phyloP scores from a whole-genome alignment of 2,329 filamentous ascomycete species.

The Ilyonectria mors-panacis region DNA sequence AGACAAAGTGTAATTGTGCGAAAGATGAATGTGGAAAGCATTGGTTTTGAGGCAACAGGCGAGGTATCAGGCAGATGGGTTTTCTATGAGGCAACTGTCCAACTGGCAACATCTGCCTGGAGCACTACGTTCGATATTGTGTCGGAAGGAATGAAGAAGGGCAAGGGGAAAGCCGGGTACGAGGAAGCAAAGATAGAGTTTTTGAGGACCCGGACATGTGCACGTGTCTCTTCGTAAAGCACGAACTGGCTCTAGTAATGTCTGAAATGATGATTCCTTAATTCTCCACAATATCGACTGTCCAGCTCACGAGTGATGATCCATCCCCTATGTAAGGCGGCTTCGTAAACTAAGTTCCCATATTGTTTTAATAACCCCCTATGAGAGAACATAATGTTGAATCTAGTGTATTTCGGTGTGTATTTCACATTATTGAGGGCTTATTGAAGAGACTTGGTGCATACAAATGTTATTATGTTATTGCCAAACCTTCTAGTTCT shows the following conservation, averaged over 20 bases:
- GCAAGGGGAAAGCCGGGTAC: neutral
- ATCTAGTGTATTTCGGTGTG: no score
- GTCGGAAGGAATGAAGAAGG: constrained; percentile 10
- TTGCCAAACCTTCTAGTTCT: no score
- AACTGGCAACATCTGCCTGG: constrained; percentile 25
- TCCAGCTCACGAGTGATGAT: no score
- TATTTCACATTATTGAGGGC: no score
- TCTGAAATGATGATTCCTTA: neutral
- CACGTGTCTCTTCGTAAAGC: constrained; percentile 4
- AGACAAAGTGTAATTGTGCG: constrained; percentile 17
- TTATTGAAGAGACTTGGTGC: no score
- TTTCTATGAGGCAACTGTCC: constrained; percentile 21
- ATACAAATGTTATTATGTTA: no score
- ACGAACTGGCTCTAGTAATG: neutral
- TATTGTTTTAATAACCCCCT: no score
- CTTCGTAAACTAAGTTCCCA: no score
- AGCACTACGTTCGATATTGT: constrained; percentile 35
- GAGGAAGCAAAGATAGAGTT: constrained; percentile 27
- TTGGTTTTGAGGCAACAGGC: constrained; percentile 17
- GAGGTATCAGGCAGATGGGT: constrained; percentile 18
- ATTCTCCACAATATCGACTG: neutral
- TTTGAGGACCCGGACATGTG: constrained; percentile 30
- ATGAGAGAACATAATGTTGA: no score
- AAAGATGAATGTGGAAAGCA: constrained; percentile 6
- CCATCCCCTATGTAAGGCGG: no score